Conservation (phyloP, 2,329 filamentous ascomycete species). For the Aureobasidium sp. region DNA sequence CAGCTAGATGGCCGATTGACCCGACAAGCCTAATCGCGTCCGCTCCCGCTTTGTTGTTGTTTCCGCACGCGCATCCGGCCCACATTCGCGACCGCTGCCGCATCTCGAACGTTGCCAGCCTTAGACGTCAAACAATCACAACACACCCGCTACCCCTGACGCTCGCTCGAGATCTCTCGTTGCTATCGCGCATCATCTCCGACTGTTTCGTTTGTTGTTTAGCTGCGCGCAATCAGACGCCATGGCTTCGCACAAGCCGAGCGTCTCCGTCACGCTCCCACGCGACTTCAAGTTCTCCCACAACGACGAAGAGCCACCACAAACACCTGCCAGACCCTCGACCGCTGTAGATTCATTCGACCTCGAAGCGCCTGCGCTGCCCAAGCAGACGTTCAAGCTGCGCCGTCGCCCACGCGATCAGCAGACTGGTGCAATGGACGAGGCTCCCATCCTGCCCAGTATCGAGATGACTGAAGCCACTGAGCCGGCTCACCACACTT, state of each 20-base stretch:
- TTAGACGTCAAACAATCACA: constrained; percentile 1
- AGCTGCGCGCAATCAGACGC: constrained; percentile 1
- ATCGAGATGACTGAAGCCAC: constrained; percentile 41
- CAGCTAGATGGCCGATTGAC: constrained; percentile 1
- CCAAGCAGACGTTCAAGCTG: constrained; percentile 40
- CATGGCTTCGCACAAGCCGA: constrained; percentile 7
- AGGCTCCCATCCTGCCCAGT: constrained; percentile 35
- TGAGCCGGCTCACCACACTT: constrained; percentile 21
- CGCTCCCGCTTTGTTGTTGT: constrained; percentile 9
- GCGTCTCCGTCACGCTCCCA: constrained; percentile 35
- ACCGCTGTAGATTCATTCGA: constrained; percentile 11
- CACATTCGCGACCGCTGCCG: background rate
- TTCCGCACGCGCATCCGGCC: constrained; percentile 6
- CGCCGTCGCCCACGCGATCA: constrained; percentile 34
- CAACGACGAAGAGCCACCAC: constrained; percentile 36
- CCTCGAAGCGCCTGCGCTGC: constrained; percentile 33
- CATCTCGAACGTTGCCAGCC: constrained; percentile 4
- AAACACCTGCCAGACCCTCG: constrained; percentile 28
- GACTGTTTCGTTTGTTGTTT: constrained; percentile 8
- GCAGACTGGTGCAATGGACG: constrained; percentile 18
- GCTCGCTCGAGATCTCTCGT: background rate
- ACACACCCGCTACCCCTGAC: background rate
- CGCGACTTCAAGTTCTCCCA: constrained; percentile 43
- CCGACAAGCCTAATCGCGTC: background rate
- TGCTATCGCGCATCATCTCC: background rate